Conservation (phyloP, 2,329 filamentous ascomycete species). For the Monosporascus sp. region DNA sequence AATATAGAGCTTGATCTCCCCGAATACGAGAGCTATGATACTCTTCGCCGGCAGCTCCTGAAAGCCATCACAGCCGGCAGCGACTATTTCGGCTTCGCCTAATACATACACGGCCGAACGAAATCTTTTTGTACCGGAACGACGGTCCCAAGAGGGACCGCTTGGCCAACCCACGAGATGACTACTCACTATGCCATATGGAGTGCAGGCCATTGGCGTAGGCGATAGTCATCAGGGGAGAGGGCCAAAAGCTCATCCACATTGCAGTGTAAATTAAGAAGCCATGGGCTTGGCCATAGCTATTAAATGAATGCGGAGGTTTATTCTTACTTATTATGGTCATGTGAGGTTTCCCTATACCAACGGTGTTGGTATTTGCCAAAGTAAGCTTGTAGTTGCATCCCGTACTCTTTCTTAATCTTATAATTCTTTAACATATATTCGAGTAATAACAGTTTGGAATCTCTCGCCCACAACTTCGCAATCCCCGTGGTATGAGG, state of each 20-base stretch:
- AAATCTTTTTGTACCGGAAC: slow-evolving; percentile 11
- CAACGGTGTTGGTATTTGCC: no score
- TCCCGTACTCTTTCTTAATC: no score
- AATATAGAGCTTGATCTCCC: slow-evolving; percentile 86
- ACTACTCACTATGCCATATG: slow-evolving; percentile 12
- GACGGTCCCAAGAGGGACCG: slow-evolving; percentile 5
- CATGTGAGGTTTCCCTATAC: no score
- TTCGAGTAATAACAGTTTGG: no score
- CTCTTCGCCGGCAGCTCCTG: slow-evolving; percentile 78
- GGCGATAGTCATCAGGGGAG: background rate
- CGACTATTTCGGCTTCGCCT: slow-evolving; percentile 97
- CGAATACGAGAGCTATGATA: slow-evolving; percentile 95
- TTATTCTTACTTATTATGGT: background rate
- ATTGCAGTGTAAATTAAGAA: background rate
- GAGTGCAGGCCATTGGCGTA: slow-evolving; percentile 26
- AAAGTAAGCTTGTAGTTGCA: no score
- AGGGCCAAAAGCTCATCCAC: no score
- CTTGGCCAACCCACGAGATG: slow-evolving; percentile 7
- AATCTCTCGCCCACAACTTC: no score
- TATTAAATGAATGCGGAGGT: background rate
- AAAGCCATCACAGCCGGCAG: slow-evolving; percentile 97
- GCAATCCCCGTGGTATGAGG: no score
- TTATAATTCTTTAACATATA: no score
- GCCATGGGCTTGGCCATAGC: background rate
- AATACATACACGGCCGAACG: slow-evolving; percentile 28